Percentiles rank a stretch among this genome's conserved stretches.
Conservation (phyloP, 352 stramenopile species). For the Pythium phragmitis region DNA sequence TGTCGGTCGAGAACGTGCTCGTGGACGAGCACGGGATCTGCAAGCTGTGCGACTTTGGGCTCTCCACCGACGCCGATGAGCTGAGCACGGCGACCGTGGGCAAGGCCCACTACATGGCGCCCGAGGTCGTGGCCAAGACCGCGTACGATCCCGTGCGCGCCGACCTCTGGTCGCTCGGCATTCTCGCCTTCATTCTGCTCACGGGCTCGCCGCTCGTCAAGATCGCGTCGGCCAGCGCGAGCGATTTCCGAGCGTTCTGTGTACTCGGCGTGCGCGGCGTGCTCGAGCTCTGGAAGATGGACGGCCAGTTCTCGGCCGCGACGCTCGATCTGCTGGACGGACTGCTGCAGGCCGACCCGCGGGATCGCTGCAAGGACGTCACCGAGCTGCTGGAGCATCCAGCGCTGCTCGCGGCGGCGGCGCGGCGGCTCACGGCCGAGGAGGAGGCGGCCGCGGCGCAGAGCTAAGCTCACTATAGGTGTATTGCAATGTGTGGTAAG, state of each 20-base stretch:
- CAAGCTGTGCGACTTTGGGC: constrained; percentile 62
- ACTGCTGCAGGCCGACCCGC: constrained; percentile 35
- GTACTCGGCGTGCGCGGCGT: constrained; percentile 12
- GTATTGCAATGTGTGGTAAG: not conserved
- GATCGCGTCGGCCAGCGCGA: constrained; percentile 6
- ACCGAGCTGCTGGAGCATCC: constrained; percentile 22
- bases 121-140: constrained; percentile 25
- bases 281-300: constrained; percentile 23
- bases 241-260: constrained; percentile 10
- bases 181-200: constrained; percentile 22
- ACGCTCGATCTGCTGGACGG: constrained; percentile 44
- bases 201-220: constrained; percentile 27
- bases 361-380: constrained; percentile 7
- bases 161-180: constrained; percentile 28
- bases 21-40: constrained; percentile 25
- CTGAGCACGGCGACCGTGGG: constrained; percentile 28
- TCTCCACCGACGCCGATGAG: constrained; percentile 32
- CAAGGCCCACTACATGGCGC: constrained; percentile 34
- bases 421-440: not conserved
- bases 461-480: not conserved
- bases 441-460: not conserved
- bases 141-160: constrained; percentile 18
- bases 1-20: constrained; percentile 61
- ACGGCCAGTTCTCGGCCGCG: not conserved
- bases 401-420: constrained; percentile 18